Conservation (phyloP, 352 stramenopile species). For the Globisporangium solare region DNA sequence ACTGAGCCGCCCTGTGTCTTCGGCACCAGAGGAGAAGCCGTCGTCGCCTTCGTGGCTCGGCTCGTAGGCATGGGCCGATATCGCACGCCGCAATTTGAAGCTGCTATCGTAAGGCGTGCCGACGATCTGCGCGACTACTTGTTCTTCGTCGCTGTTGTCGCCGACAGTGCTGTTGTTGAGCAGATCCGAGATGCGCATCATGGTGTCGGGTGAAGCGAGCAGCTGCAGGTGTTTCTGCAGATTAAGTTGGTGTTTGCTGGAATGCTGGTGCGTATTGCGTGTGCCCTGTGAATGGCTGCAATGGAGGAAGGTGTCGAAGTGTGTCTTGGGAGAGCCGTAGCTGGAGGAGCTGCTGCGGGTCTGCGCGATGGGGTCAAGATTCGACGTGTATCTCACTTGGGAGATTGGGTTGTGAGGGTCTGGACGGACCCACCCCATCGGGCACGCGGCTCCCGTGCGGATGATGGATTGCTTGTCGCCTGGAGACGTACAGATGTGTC, state of each 20-base stretch:
- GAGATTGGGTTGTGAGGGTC: conserved; percentile 18
- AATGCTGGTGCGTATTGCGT: background rate
- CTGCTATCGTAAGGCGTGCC: conserved; percentile 4
- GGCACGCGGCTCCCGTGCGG: background rate
- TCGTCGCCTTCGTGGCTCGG: conserved; percentile 6
- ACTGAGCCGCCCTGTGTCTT: conserved; percentile 11
- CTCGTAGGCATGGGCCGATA: conserved; percentile 11
- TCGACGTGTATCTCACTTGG: conserved; percentile 21
- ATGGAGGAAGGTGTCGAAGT: conserved; percentile 10
- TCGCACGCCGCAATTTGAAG: conserved; percentile 11
- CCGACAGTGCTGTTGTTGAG: conserved; percentile 12
- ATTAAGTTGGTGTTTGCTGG: background rate
- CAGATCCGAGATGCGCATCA: conserved; percentile 20
- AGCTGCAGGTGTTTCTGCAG: background rate
- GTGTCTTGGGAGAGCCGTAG: background rate
- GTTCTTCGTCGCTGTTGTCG: conserved; percentile 14
- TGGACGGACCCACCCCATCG: conserved; percentile 2
- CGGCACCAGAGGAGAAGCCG: conserved; percentile 9
- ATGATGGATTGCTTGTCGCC: background rate
- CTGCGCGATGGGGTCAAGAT: conserved; percentile 1
- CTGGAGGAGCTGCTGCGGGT: background rate
- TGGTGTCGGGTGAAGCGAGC: conserved; percentile 1
- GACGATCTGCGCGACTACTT: conserved; percentile 18
- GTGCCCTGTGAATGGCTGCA: background rate
- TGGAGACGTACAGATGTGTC: background rate